phyloP scores from a whole-genome alignment of 139 green algal genomes.

The Coccomyxa sp. region DNA sequence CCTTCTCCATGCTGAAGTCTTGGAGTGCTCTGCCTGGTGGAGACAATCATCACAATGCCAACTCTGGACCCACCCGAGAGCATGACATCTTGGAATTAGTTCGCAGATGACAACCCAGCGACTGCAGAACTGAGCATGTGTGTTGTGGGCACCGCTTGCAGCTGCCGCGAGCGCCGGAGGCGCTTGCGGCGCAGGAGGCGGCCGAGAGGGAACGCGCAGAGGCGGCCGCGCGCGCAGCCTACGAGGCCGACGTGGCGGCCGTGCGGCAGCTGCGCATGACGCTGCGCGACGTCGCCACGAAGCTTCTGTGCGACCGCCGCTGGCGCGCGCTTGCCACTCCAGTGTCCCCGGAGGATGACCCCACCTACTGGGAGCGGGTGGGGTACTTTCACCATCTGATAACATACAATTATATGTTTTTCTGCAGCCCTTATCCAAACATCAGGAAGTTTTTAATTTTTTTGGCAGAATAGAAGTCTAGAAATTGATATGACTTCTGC shows the following conservation, averaged over 20 bases:
- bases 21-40: neutral
- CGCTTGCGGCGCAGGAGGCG: neutral
- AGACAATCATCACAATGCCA: too few species aligned
- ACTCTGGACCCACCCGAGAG: too few species aligned
- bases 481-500: neutral
- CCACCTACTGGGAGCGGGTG: constrained; percentile 42
- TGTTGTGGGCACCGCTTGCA: constrained; percentile 20
- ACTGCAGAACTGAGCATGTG: neutral
- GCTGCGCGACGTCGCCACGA: constrained; percentile 52
- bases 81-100: too few species aligned
- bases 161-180: constrained; percentile 17
- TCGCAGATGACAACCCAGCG: neutral
- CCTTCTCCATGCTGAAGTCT: neutral
- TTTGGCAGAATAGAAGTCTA: too few species aligned
- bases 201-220: neutral
- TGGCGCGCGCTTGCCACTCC: constrained; percentile 56
- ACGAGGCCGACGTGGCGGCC: constrained; percentile 38
- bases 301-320: constrained; percentile 47
- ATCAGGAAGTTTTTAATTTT: too few species aligned
- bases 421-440: too few species aligned
- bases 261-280: constrained; percentile 64
- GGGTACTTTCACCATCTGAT: neutral
- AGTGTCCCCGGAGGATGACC: constrained; percentile 34
- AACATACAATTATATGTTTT: too few species aligned
- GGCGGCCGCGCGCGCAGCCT: neutral